These are phyloP conservation scores for Penicillium angulare DNA, from an alignment of 495 filamentous ascomycete genomes.

Conservation along the genomic window DNA sequence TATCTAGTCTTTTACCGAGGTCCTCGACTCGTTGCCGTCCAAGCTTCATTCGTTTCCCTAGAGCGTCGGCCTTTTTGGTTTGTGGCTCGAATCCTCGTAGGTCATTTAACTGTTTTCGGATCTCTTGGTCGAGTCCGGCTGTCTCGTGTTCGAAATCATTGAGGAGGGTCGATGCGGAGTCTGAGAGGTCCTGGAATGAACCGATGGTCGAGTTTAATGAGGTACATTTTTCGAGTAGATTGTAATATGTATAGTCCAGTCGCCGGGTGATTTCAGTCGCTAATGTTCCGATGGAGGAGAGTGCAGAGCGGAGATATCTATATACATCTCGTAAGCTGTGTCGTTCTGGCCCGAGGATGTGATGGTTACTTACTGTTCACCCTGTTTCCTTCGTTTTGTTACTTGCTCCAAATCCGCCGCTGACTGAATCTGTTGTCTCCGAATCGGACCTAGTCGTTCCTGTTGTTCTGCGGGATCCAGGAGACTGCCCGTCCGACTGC, in stretches of 20 bases:
- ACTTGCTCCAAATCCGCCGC: slow-evolving; percentile 43
- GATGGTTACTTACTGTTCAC: slow-evolving; percentile 42
- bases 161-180: slow-evolving; percentile 58
- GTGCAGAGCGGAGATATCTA: slow-evolving; percentile 38
- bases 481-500: slow-evolving; percentile 35
- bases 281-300: slow-evolving; percentile 37
- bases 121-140: slow-evolving; percentile 57
- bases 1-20: slow-evolving; percentile 66
- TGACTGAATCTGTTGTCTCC: slow-evolving; percentile 35
- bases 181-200: slow-evolving; percentile 67
- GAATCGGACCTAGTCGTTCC: slow-evolving; percentile 30
- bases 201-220: slow-evolving; percentile 65
- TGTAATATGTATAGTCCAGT: slow-evolving; percentile 86
- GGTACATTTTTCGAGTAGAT: slow-evolving; percentile 73
- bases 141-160: slow-evolving; percentile 62
- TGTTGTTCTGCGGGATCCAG: slow-evolving; percentile 30
- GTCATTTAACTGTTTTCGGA: slow-evolving; percentile 61
- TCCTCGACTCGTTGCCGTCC: slow-evolving; percentile 62
- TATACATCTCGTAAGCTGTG: slow-evolving; percentile 1
- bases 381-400: slow-evolving; percentile 38
- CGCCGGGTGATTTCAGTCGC: slow-evolving; percentile 62
- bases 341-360: neutral
- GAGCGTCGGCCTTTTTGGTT: slow-evolving; percentile 58
- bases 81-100: slow-evolving; percentile 72
- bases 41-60: slow-evolving; percentile 63